Evolutionary conservation across 306 rosid genomes (phyloP), one percentile per base, ranked within the genome.

Genomic region (Astragalus glycyphyllos): DNA sequence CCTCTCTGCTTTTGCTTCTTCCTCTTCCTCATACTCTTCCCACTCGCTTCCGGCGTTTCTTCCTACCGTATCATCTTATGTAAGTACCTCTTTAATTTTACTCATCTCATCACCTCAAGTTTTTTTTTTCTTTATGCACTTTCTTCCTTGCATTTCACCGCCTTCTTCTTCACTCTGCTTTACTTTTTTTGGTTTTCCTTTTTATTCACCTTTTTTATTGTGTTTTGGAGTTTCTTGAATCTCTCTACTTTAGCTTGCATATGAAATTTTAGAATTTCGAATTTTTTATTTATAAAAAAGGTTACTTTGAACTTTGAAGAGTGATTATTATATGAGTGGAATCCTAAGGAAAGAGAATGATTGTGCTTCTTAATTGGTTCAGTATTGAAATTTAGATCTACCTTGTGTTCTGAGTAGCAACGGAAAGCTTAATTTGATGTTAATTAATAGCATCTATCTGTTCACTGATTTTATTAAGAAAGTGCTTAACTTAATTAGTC

Each of bases 31-130:
- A 65, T 70, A 40, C 73, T 78, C 79, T 11, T 54, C 60, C 31
- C 31, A 59, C 38, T 26, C 31, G 31, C 3, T 26, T 4, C 3
- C 31, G 2, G 23, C 2, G 1, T 20, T 20, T 20, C 23, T 20
- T 20, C 23, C 23, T 20, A 20, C 23, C 23, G 23, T 20, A 20
- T 20, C 13, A 9, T 65, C 14, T 37, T 67, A 17, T 62, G 84
- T 83, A 81, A 76, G 81, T 75, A 46, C 77, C 45, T 42, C 58
- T 16, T 71, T 26, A 26, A 26, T 26, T 73, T 71, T 42, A 16
- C 68, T 65, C 56, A 61, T 75, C 75, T 75, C 66, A 66, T 58
- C 76, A 55, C 29, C 63, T 48, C 15, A 58, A 68, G 57, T 51
- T 60, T 71, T 62, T 13, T 45, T 81, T 81, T 51, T 65, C 6